Base-by-base conservation (phyloP, 768 basidiomycete genomes). In the Cyclocybe cylindracea region DNA sequence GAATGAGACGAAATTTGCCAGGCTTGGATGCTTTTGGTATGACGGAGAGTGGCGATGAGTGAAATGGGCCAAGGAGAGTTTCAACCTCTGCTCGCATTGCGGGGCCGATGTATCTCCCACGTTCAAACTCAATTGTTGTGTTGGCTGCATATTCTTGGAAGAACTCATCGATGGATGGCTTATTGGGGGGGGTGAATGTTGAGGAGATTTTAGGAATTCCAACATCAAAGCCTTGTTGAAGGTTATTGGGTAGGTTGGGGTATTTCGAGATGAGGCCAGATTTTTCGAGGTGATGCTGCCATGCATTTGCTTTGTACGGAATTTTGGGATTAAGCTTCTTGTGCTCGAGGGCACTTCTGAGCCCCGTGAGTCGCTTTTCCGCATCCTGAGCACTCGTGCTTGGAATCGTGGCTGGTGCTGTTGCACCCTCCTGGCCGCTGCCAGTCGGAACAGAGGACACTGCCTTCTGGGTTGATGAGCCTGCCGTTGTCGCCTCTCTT, bases 301-400 rank as follows among this genome's bases (percentile, higher is more conserved):
- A 24, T 24, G 24, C 24, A 2, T 2, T 5, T 24, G 24, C 3
- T 5, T 24, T 24, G 24, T 24, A 24, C 3, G 24, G 24, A 24
- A 5, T 2, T 2, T 5, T 5, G 2, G 24, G 3, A 24, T 24
- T 24, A 24, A 24, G 24, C 24, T 24, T 24, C 5, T 2, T 24
- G 3, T 10, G 65, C 67, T 44, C 48, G 64, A 74, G 69, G 63
- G 55, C 78, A 80, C 1, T 24, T 37, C 42, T 71, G 62, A 61
- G 78, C 76, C 18, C 78, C 67, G 39, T 80, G 75, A 36, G 38
- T 41, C 37, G 57, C 4, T 0, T 56, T 46, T 31, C 73, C 70
- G 44, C 78, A 78, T 4, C 78, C 76, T 0, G 76, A 78, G 63
- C 77, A 79, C 10, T 68, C 47, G 62, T 79, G 77, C 0, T 46